A percentile compares a stretch with the other conserved stretches of the same genome.
Conservation (phyloP, 371 early-diverging fungal genomes). For the Syncephalastrum monosporum region DNA sequence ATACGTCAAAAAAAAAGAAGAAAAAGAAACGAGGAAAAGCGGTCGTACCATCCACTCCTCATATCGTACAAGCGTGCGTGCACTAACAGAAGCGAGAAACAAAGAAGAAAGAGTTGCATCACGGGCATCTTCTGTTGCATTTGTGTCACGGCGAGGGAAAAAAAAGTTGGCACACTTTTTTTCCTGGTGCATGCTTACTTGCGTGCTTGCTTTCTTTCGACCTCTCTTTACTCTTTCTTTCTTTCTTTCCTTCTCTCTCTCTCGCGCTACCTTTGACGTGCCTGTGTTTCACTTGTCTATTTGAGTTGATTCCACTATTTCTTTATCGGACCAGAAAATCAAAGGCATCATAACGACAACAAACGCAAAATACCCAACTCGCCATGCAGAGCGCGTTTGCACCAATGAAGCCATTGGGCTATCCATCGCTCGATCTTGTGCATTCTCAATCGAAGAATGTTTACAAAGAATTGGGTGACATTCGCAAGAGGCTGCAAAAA, state of each 20-base stretch:
- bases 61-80: too few relatives aligned
- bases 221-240: neutral
- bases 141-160: neutral
- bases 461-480: slow-evolving; percentile 12
- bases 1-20: too few relatives aligned
- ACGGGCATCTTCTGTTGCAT: neutral
- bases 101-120: too few relatives aligned
- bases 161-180: slow-evolving; percentile 1
- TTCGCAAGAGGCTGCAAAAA: slow-evolving; percentile 11
- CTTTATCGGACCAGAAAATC: neutral
- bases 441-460: slow-evolving; percentile 12
- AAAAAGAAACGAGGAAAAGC: neutral
- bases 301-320: neutral
- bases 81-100: too few relatives aligned
- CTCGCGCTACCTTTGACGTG: neutral
- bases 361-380: neutral
- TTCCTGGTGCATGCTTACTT: slow-evolving; percentile 2
- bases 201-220: slow-evolving; percentile 2
- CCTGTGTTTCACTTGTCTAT: neutral
- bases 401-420: slow-evolving; percentile 26
- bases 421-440: slow-evolving; percentile 19
- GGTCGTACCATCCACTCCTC: too few relatives aligned
- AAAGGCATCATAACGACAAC: neutral
- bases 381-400: slow-evolving; percentile 19
- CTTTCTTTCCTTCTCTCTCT: slow-evolving; percentile 3